Evolutionary conservation across 176 grass and related monocot genomes (phyloP), one percentile per base, ranked within the genome.

Genomic region (Phyllostachys edulis): DNA sequence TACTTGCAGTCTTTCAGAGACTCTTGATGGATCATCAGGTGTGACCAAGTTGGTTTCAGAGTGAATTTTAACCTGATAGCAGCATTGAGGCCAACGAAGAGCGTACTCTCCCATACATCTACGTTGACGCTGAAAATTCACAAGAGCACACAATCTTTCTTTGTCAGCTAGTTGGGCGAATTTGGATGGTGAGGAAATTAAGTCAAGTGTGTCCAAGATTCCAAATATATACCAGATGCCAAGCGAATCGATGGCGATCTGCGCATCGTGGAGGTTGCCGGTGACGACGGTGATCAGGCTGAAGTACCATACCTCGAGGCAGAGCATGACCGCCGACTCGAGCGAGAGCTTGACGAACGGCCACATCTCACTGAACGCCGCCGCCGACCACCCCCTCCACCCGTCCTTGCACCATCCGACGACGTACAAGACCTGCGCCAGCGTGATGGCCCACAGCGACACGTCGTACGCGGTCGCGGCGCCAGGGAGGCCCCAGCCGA

Each of bases 251-350:
- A 92, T 54, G 21, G 90, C 84, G 0, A 92, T 77, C 64, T 92
- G 63, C 1, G 90, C 87, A 24, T 89, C 26, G 15, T 57, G 6
- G n/a, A 92, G 90, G 69, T 81, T 38, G 7, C 90, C 90, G 1
- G 84, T 87, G 69, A 92, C 63, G 7, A 92, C 75, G 1, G 71
- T 79, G 56, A 92, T 72, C 5, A 71, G 41, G 75, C 69, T 62
- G 36, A 84, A 65, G 84, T 92, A 92, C 90, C 90, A 92, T 3
- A 92, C 55, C 64, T 92, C 90, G 9, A 92, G 87, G 80, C 90
- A 92, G 17, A 89, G 70, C 90, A 92, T 92, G 54, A 92, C 56
- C 1, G 87, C 90, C 1, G 90, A 92, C 70, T 85, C 84, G 38
- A 92, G 71, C 7, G 90, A 92, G 44, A 92, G 80, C 87, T 21